phyloP scores from a whole-genome alignment of 306 rosid species.

The Dryas alaskensis region DNA sequence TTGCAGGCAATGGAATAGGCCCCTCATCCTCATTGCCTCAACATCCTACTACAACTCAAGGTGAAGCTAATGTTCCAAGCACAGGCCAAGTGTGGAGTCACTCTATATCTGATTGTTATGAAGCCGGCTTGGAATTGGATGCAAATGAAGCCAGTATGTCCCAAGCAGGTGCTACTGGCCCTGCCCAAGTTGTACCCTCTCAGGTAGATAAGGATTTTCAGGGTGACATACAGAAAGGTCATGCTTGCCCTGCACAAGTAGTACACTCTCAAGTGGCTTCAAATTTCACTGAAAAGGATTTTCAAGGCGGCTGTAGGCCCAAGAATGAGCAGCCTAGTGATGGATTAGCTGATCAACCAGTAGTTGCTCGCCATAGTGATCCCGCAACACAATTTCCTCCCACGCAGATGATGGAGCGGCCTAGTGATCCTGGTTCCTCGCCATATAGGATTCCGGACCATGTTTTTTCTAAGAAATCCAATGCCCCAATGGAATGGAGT shows the following conservation, averaged over 20 bases:
- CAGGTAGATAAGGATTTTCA: background rate
- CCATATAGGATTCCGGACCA: constrained; percentile 59
- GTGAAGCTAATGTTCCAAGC: constrained; percentile 1
- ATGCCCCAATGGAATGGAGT: constrained; percentile 74
- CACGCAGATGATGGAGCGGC: constrained; percentile 66
- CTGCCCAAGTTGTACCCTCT: background rate
- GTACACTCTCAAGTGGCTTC: background rate
- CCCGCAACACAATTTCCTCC: constrained; percentile 58
- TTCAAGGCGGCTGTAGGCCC: constrained; percentile 34
- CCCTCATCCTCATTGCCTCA: constrained; percentile 24
- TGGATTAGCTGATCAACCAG: constrained; percentile 3
- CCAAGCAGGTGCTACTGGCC: background rate
- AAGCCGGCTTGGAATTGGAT: constrained; percentile 7
- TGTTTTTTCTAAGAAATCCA: constrained; percentile 60
- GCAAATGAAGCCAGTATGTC: constrained; percentile 4
- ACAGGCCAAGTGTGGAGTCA: background rate
- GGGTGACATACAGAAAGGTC: background rate
- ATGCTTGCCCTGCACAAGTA: too few relatives aligned
- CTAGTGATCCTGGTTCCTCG: constrained; percentile 30
- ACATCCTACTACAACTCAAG: background rate
- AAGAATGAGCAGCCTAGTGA: constrained; percentile 19
- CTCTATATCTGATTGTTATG: constrained; percentile 8
- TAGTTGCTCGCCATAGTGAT: constrained; percentile 5
- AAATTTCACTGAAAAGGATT: constrained; percentile 25
- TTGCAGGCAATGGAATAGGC: background rate